Percentiles rank a stretch among this genome's conserved stretches.
Conservation (phyloP, 2,329 filamentous ascomycete species). For the Phaeophleospora eucalypticola region DNA sequence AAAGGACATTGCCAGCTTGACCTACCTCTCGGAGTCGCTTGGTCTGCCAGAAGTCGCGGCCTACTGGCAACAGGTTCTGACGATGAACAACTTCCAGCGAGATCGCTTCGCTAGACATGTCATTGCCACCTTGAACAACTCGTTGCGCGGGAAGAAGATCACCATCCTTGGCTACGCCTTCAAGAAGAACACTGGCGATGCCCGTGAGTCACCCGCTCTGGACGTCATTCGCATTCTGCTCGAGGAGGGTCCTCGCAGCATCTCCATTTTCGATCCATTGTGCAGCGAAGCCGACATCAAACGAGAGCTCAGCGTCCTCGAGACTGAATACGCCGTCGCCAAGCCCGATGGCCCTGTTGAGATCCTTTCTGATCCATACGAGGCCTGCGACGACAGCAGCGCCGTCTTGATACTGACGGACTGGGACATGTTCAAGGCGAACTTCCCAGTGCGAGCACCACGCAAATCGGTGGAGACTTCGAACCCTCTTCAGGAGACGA, state of each 20-base stretch:
- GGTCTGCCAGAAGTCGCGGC: conserved; percentile 65
- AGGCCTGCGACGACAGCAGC: conserved; percentile 28
- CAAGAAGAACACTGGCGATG: conserved; percentile 75
- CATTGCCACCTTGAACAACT: conserved; percentile 63
- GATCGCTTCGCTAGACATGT: conserved; percentile 64
- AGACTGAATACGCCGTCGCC: conserved; percentile 9
- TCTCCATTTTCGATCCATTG: conserved; percentile 63
- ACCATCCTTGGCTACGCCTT: conserved; percentile 70
- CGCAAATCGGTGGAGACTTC: background rate
- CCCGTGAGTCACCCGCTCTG: conserved; percentile 64
- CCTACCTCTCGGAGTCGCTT: conserved; percentile 68
- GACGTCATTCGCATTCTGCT: conserved; percentile 63
- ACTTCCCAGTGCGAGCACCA: conserved; percentile 2
- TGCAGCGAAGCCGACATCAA: conserved; percentile 31
- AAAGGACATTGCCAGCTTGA: conserved; percentile 70
- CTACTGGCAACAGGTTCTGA: conserved; percentile 70
- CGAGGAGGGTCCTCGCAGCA: conserved; percentile 54
- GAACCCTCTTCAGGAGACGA: conserved; percentile 8
- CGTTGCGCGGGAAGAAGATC: conserved; percentile 65
- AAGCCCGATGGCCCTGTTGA: conserved; percentile 25
- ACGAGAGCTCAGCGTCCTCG: conserved; percentile 23
- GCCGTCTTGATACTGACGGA: conserved; percentile 31
- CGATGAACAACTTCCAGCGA: conserved; percentile 70
- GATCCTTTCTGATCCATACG: conserved; percentile 27
- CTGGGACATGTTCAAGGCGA: conserved; percentile 31